These are phyloP conservation scores for Juncus inflexus DNA, from an alignment of 176 grass and related monocot genomes.

Conservation along the genomic window DNA sequence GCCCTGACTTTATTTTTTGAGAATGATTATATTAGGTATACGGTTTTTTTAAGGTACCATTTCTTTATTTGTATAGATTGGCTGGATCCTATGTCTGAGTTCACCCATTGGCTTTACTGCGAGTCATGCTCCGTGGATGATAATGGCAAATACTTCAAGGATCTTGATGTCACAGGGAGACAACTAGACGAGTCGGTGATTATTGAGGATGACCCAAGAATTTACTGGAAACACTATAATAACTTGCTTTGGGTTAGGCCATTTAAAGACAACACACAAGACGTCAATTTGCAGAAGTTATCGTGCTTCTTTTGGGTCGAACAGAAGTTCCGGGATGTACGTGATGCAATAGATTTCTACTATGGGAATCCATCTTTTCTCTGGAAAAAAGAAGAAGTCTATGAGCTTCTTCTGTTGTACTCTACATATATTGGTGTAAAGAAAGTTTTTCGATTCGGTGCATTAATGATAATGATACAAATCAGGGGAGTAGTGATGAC, in stretches of 20 bases:
- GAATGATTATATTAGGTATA: too few species aligned
- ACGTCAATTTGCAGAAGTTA: not conserved
- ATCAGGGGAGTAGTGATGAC: too few species aligned
- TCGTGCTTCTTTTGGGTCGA: not conserved
- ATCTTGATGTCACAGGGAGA: conserved; percentile 14
- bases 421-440: too few species aligned
- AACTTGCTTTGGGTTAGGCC: conserved; percentile 8
- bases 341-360: not conserved
- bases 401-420: too few species aligned
- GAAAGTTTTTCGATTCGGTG: too few species aligned
- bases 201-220: not conserved
- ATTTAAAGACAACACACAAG: not conserved
- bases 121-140: not conserved
- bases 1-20: too few species aligned
- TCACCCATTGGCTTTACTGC: conserved; percentile 9
- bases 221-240: not conserved
- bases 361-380: too few species aligned
- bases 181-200: conserved; percentile 13
- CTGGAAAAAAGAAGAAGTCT: too few species aligned
- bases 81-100: conserved; percentile 6
- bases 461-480: too few species aligned
- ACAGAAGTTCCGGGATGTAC: not conserved
- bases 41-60: too few species aligned
- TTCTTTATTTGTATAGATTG: not conserved
- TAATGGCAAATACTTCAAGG: not conserved